Evolutionary conservation across 148 eudicot species (phyloP).

Genomic region (Dysphania ambrosioides): DNA sequence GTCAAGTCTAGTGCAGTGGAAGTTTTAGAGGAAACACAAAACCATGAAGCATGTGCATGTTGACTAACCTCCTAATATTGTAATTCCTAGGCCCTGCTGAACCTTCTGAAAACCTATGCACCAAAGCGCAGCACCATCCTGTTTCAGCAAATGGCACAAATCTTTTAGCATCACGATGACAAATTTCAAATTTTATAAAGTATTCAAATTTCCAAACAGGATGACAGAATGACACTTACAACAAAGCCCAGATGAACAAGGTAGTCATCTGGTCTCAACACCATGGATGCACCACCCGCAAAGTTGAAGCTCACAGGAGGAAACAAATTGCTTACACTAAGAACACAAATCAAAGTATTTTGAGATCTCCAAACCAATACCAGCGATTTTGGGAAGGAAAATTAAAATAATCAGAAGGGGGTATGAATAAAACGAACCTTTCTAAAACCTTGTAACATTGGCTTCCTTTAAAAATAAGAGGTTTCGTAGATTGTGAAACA

Average conservation of each 20-base stretch:
- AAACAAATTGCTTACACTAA: slow-evolving; percentile 62
- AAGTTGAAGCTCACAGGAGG: slow-evolving; percentile 82
- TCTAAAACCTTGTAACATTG: slow-evolving; percentile 70
- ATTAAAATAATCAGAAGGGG: background rate
- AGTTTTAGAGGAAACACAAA: background rate
- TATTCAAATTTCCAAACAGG: background rate
- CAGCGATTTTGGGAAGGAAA: background rate
- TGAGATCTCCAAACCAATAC: background rate
- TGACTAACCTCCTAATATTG: slow-evolving; percentile 91
- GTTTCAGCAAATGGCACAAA: slow-evolving; percentile 16
- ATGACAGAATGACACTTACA: slow-evolving; percentile 54
- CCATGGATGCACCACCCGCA: slow-evolving; percentile 83
- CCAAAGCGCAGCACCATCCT: slow-evolving; percentile 93
- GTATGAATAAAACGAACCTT: slow-evolving; percentile 39
- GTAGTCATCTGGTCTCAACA: slow-evolving; percentile 74
- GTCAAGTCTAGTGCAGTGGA: background rate
- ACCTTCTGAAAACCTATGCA: slow-evolving; percentile 89
- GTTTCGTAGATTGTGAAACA: slow-evolving; percentile 60
- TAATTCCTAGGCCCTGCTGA: slow-evolving; percentile 52
- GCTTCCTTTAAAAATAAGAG: slow-evolving; percentile 53
- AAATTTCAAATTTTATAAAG: background rate
- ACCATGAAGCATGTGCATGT: background rate
- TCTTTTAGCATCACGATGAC: slow-evolving; percentile 1
- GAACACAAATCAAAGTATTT: slow-evolving; percentile 18
- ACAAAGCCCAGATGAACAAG: slow-evolving; percentile 64